Percentiles rank a stretch among this genome's conserved stretches.
Conservation (phyloP, 495 filamentous ascomycete genomes). For the Alectoria sarmentosa region DNA sequence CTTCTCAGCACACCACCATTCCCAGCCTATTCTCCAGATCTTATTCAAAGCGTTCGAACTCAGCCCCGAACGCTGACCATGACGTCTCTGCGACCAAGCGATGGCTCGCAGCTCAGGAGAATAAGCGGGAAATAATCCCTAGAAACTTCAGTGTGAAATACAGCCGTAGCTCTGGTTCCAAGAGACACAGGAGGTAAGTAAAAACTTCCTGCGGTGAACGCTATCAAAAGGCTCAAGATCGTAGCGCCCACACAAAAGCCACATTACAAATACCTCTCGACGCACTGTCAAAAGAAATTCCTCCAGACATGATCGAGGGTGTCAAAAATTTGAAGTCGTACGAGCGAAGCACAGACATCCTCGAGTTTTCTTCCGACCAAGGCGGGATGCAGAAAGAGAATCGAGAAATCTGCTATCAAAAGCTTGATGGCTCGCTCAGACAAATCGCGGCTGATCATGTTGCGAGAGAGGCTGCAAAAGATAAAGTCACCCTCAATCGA, state of each 20-base stretch:
- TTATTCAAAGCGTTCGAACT: neutral
- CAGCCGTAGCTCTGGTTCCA: neutral
- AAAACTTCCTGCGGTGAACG: neutral
- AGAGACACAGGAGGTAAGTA: neutral
- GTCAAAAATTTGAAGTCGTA: neutral
- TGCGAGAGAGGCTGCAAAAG: neutral
- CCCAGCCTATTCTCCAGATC: neutral
- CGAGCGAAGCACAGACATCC: neutral
- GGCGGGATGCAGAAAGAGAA: neutral
- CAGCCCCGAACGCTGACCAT: neutral
- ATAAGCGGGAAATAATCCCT: neutral
- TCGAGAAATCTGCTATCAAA: neutral
- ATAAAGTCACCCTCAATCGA: neutral
- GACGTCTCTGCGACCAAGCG: neutral
- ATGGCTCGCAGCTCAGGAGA: neutral
- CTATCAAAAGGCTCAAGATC: neutral
- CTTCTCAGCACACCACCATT: neutral
- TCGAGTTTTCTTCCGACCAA: neutral
- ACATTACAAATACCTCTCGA: neutral
- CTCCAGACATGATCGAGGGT: neutral
- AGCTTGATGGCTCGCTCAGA: neutral
- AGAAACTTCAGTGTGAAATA: neutral
- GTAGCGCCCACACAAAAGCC: neutral
- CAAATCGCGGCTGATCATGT: neutral
- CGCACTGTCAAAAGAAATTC: neutral